Evolutionary conservation across 2,329 filamentous ascomycete genomes (phyloP), one percentile per base, ranked within the genome.

Genomic region (Aspergillus sp.): DNA sequence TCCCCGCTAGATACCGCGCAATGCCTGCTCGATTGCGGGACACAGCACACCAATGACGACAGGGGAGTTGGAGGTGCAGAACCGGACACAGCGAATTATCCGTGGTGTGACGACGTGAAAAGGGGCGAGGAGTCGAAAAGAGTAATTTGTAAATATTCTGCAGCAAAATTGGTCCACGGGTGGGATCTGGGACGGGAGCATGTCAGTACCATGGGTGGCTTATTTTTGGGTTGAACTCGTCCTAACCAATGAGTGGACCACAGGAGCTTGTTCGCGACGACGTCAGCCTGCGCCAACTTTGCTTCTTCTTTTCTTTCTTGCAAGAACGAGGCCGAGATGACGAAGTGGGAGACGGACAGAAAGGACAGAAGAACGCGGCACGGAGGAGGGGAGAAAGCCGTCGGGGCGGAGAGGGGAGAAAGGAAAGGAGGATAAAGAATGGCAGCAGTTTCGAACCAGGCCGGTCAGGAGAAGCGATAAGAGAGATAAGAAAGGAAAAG

Each of bases 121-220:
- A 35, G n/a, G 32, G 32, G 26, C 40, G 42, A 42, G 39, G 39
- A 33, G 36, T 49, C 52, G 35, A 49, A 53, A 54, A 43, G 32
- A 51, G 55, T 48, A 51, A 55, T 44, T 50, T 49, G 51, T 55
- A 51, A 57, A 58, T 48, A 55, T 27, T 29, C 39, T 32, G 34
- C 33, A 6, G 7, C 25, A 13, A 26, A 24, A n/a, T 22, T 24
- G 37, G 43, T 38, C 37, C 42, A 47, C 39, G 42, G 44, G 30
- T 41, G 28, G 33, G 30, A 10, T 14, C 28, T 26, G 33, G 32
- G 31, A 35, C 37, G 32, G 37, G 40, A 10, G 6, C 6, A 22
- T 33, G 15, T 30, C 34, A 40, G 45, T 44, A 41, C 44, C 38
- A 38, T 40, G 41, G 42, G 20, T 30, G 28, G 26, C 19, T n/a